A percentile compares a stretch with the other conserved stretches of the same genome.
phyloP scores from a whole-genome alignment of 1,284 basidiomycete species.

The Fomitopsis pinicola region DNA sequence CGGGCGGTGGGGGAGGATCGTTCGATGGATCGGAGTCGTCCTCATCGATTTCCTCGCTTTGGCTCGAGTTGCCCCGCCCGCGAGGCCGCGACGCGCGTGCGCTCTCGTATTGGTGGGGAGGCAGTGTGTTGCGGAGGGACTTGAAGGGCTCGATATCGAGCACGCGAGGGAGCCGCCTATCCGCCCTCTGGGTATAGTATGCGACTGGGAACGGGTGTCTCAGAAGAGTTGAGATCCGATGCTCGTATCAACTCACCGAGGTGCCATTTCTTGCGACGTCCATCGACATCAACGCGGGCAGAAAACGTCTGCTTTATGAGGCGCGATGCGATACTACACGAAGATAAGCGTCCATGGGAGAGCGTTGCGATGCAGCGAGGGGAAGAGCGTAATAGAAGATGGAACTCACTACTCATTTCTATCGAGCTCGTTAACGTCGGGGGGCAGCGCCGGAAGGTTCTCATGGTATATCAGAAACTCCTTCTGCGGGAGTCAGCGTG shows the following conservation, averaged over 20 bases:
- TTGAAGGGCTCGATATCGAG: constrained; percentile 54
- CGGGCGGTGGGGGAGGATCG: not conserved
- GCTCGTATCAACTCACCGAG: constrained; percentile 48
- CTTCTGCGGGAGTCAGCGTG: constrained; percentile 7
- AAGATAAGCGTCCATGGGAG: not conserved
- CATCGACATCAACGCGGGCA: constrained; percentile 58
- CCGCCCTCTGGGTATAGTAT: constrained; percentile 66
- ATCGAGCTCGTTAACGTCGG: constrained; percentile 17
- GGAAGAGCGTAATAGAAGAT: not conserved
- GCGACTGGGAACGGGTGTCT: constrained; percentile 45
- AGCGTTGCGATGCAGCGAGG: not conserved
- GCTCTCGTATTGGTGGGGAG: constrained; percentile 38
- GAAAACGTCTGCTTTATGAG: constrained; percentile 80
- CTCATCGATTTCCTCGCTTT: constrained; percentile 2
- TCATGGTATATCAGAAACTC: constrained; percentile 41
- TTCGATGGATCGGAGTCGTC: not conserved
- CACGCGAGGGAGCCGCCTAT: constrained; percentile 60
- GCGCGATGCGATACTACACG: constrained; percentile 34
- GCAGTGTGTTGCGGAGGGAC: constrained; percentile 41
- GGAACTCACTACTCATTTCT: constrained; percentile 20
- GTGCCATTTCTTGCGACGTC: constrained; percentile 73
- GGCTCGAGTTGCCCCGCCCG: constrained; percentile 13
- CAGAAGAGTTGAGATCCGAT: not conserved
- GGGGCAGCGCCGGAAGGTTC: constrained; percentile 30
- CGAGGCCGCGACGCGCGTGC: constrained; percentile 28